Evolutionary conservation across 139 green algal species (phyloP).

Genomic region (Coelastrella sp.): DNA sequence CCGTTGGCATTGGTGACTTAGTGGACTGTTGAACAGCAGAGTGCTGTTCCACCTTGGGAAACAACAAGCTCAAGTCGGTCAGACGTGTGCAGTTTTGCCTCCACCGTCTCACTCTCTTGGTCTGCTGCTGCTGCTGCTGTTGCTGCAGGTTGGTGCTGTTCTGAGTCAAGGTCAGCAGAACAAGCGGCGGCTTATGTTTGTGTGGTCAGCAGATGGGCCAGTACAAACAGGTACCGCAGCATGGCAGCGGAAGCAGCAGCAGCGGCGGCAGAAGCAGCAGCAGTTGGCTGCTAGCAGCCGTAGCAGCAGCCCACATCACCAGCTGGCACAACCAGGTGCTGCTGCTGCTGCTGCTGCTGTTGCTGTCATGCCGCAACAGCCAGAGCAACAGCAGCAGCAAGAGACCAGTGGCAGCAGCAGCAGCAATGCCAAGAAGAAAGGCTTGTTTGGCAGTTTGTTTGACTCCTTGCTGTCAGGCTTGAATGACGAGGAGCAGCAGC

Average conservation of each 20-base stretch:
- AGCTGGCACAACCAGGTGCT: background rate
- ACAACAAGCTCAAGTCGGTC: too few species aligned
- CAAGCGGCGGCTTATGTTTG: constrained; percentile 49
- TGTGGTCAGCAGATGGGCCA: constrained; percentile 42
- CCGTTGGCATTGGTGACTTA: too few species aligned
- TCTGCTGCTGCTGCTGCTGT: too few species aligned
- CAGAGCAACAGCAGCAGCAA: constrained; percentile 39
- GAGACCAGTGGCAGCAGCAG: constrained; percentile 7
- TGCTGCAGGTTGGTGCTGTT: constrained; percentile 44
- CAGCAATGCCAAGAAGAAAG: constrained; percentile 18
- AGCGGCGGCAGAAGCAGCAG: constrained; percentile 19
- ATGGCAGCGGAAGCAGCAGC: constrained; percentile 25
- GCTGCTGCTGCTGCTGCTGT: constrained; percentile 23
- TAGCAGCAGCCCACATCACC: constrained; percentile 21
- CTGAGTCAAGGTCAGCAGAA: constrained; percentile 39
- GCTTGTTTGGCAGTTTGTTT: constrained; percentile 30
- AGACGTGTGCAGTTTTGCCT: too few species aligned
- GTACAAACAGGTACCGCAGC: constrained; percentile 38
- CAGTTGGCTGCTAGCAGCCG: background rate
- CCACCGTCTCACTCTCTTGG: too few species aligned
- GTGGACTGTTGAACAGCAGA: too few species aligned
- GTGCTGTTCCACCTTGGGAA: too few species aligned
- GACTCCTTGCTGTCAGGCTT: background rate
- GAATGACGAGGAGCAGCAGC: constrained; percentile 16
- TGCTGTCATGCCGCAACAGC: background rate